Evolutionary conservation across 768 basidiomycete genomes (phyloP), one percentile per base, ranked within the genome.

Genomic region (Lactarius indigo): DNA sequence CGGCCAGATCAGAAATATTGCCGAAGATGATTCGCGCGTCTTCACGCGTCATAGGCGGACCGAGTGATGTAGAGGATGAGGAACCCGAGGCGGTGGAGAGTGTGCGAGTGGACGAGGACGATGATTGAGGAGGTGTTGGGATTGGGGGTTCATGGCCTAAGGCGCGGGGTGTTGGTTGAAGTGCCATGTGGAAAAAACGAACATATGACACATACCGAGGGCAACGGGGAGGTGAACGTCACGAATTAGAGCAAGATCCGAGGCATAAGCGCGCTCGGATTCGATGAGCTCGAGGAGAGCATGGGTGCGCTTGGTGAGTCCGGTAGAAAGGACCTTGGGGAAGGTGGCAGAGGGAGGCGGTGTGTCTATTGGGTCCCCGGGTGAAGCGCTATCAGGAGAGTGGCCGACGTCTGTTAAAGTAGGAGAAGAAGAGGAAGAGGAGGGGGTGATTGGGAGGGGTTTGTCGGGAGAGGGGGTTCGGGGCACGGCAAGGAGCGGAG

Each of bases 181-280:
- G 35, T 26, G 44, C 58, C 35, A 4, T 50, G 44, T 28, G 31
- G 31, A 4, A 28, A 60, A n/a, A 20, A n/a, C n/a, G 39, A 69
- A 62, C 63, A 15, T 47, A 54, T 33, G 47, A 81, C 83, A 61
- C 59, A 68, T 77, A 85, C 92, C 91, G 72, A 89, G 79, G 56
- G 91, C 92, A 61, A 92, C 76, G 7, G 91, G 91, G 47, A 93
- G 87, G 71, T 94, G 88, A 30, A 93, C 82, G 67, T 90, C 87
- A 61, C 87, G 82, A 68, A 94, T 86, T 62, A 93, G 79, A 18
- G 87, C 88, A 31, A 94, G 80, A 79, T 94, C 92, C n/a, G 86
- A 87, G 15, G 92, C 88, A 75, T 93, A 93, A 1, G 90, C 88
- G 31, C 89, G 81, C 73, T 94, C 92, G 26, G 90, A 90, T 13